A percentile compares a stretch with the other conserved stretches of the same genome.
Conservation (phyloP, 208 protist genomes). For the Polymyxa betae region DNA sequence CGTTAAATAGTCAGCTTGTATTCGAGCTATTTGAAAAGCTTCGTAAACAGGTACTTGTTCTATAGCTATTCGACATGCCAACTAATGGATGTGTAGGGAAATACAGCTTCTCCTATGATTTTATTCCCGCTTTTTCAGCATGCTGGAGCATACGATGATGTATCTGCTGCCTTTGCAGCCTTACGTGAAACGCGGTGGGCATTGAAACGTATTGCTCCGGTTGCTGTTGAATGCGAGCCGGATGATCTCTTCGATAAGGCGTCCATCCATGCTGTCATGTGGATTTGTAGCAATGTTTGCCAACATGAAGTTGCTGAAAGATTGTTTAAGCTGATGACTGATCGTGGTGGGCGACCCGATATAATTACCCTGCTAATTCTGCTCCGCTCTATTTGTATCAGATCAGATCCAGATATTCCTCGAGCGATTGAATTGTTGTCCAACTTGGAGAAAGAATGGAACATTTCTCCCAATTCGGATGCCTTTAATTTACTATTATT, state of each 20-base stretch:
- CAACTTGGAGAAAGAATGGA: not conserved
- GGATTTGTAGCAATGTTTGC: conserved; percentile 36
- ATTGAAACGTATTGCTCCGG: not conserved
- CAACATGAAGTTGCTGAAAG: not conserved
- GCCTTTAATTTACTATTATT: conserved; percentile 32
- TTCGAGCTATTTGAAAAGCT: not conserved
- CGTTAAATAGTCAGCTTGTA: not conserved
- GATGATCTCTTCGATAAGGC: not conserved
- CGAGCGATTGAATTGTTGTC: not conserved
- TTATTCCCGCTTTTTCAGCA: conserved; percentile 31
- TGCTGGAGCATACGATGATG: conserved; percentile 9
- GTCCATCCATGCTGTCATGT: conserved; percentile 49
- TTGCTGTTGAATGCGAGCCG: not conserved
- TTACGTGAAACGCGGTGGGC: conserved; percentile 15
- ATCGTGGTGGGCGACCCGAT: not conserved
- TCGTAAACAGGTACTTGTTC: not conserved
- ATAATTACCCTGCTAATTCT: not conserved
- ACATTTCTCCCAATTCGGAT: not conserved
- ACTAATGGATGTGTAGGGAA: not conserved
- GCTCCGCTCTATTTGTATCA: not conserved
- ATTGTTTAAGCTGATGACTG: not conserved
- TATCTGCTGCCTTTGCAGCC: conserved; percentile 13
- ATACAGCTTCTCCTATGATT: not conserved
- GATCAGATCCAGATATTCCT: not conserved
- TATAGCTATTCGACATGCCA: not conserved